Evolutionary conservation across 2,329 filamentous ascomycete species (phyloP), one percentile per base, ranked within the genome.

Genomic region (Proliferodiscus dingleyae): DNA sequence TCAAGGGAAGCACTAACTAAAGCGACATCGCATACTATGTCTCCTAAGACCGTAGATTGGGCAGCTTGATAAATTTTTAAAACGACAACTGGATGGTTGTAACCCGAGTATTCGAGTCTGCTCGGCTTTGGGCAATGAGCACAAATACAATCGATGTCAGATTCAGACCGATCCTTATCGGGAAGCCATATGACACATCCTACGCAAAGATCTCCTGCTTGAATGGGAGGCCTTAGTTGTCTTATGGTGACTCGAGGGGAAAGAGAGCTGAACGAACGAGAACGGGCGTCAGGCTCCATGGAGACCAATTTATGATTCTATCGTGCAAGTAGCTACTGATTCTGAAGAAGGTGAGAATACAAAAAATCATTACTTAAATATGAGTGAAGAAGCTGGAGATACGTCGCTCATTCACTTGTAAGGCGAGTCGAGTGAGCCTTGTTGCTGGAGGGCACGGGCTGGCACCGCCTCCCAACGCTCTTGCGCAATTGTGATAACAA

Each of bases 171-270:
- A 13, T 29, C 39, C 40, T 47, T 50, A 2, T 28, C 13, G 11
- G 51, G 49, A 11, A 55, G 29, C 53, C 51, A 55, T 18, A 55
- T 43, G 24, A 55, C 50, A 23, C 49, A 53, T 5, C 51, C 53
- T 5, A 49, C 47, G 34, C 51, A 55, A 9, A 55, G 13, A 42
- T 55, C 51, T 2, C 19, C 24, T 13, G 43, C 23, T 26, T 39
- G 28, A 13, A 48, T 21, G 16, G 22, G 22, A n/a, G 44, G 30
- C 13, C 38, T 11, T 11, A 29, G 26, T 29, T 8, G 2, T 8
- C n/a, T 29, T 13, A 8, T 10, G 26, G 26, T 13, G 26, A 8
- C n/a, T 29, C 26, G 26, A 13, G 9, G 9, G 9, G 26, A 8
- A 3, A 10, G n/a, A 13, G 9, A 33, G 9, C 30, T 33, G 9